phyloP scores from a whole-genome alignment of 2,329 filamentous ascomycete species.

The Thelonectria olida region DNA sequence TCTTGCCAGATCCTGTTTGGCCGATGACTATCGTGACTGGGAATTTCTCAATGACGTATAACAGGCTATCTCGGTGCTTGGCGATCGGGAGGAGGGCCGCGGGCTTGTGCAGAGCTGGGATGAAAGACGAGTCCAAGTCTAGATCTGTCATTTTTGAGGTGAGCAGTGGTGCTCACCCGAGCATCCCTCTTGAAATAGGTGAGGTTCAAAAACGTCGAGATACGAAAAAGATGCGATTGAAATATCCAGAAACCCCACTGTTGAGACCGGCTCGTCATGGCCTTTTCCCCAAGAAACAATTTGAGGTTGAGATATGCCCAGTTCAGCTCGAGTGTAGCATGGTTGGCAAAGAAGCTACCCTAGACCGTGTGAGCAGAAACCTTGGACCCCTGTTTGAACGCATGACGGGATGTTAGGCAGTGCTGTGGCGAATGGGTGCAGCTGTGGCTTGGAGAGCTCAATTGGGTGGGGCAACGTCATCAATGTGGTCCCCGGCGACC shows the following conservation, averaged over 20 bases:
- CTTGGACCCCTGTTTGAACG: neutral
- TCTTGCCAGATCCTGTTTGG: conserved; percentile 95
- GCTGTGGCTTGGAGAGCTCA: conserved; percentile 35
- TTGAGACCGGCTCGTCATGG: neutral
- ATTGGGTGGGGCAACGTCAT: conserved; percentile 51
- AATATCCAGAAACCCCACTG: neutral
- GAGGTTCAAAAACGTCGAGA: neutral
- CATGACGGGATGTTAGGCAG: conserved; percentile 23
- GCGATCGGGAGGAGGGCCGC: conserved; percentile 86
- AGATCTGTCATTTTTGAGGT: conserved; percentile 61
- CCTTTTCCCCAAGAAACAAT: neutral
- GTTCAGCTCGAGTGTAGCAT: neutral
- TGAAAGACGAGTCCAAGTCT: conserved; percentile 67
- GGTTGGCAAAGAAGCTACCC: conserved; percentile 2
- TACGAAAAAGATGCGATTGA: neutral
- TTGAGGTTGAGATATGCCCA: neutral
- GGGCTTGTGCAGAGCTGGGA: conserved; percentile 88
- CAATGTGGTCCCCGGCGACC: conserved; percentile 44
- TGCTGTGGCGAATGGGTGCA: conserved; percentile 34
- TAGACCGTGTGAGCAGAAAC: neutral
- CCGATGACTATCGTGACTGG: conserved; percentile 90
- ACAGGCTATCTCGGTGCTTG: conserved; percentile 78
- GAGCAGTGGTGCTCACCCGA: neutral
- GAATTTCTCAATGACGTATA: conserved; percentile 87
- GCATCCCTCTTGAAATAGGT: neutral